Evolutionary conservation across 495 filamentous ascomycete genomes (phyloP).

Genomic region (Neurospora sp.): DNA sequence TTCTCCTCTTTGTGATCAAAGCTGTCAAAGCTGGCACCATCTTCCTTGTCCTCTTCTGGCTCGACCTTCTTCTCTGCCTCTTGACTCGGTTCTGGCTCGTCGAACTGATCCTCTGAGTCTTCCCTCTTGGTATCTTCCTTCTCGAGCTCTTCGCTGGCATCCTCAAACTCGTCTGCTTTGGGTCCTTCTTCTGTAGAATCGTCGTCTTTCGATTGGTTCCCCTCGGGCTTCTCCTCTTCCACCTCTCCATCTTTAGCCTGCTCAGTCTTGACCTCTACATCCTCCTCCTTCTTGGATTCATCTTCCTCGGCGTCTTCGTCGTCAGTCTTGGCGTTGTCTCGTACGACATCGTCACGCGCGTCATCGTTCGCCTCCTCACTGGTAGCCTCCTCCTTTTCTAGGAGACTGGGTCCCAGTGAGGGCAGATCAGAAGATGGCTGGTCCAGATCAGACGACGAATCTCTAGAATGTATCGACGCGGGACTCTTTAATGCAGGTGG

Average conservation of each 20-base stretch:
- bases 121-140: not conserved
- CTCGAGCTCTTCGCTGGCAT: not conserved
- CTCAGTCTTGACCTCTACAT: not conserved
- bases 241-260: not conserved
- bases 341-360: not conserved
- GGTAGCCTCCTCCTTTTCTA: not conserved
- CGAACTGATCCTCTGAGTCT: not conserved
- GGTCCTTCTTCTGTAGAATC: not conserved
- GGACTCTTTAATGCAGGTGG: slow-evolving; percentile 24
- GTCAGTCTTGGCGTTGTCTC: not conserved
- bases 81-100: not conserved
- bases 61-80: not conserved
- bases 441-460: slow-evolving; percentile 21
- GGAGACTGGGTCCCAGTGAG: not conserved
- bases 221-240: not conserved
- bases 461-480: slow-evolving; percentile 15
- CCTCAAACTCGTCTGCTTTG: not conserved
- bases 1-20: not conserved
- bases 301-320: not conserved
- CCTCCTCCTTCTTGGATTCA: not conserved
- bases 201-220: not conserved
- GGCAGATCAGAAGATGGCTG: slow-evolving; percentile 10
- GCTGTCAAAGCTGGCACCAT: not conserved
- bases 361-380: not conserved
- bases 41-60: not conserved